Evolutionary conservation across 2,329 filamentous ascomycete species (phyloP), one percentile per base, ranked within the genome.

Genomic region (Piedraia hortae): DNA sequence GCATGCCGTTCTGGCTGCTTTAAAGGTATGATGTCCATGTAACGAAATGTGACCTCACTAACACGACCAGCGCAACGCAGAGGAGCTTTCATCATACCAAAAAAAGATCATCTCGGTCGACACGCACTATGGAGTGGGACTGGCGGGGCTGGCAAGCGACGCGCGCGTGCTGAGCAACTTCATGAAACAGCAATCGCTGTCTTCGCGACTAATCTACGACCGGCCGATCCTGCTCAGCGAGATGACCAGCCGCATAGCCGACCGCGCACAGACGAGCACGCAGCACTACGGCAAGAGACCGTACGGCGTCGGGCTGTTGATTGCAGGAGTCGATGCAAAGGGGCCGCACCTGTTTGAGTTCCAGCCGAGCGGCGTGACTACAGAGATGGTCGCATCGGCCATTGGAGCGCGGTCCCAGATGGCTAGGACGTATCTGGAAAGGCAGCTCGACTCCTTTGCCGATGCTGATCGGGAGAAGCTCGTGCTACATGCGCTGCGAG

Each of bases 141-240:
- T 97, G 40, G 85, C 85, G 35, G 85, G 85, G 38, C 74, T 97
- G 30, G 85, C 85, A 34, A 91, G 82, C 27, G 85, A 97, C 50
- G 85, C 82, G 44, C 85, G 85, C 42, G 85, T 97, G 38, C 78
- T 97, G 38, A 91, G 80, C 59, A 97, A 97, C 64, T 97, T 91
- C 59, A 93, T 97, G 82, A 93, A 91, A 59, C 78, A 90, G 54
- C 85, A 93, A 54, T 89, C 77, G 31, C 75, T 97, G 41, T 73
- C 75, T 41, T 82, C 85, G 39, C 78, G 82, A 47, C 69, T 97
- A 38, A 90, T 78, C 26, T 93, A 90, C 56, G 82, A 75, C 51
- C 80, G 85, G 34, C 67, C 80, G 34, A 85, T 97, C 45, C 75
- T 78, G 14, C 57, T 93, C 43, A 70, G 77, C 41, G 71, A 73